phyloP scores from a whole-genome alignment of 768 basidiomycete genomes.

The Porphyrellus cyaneotinctus region DNA sequence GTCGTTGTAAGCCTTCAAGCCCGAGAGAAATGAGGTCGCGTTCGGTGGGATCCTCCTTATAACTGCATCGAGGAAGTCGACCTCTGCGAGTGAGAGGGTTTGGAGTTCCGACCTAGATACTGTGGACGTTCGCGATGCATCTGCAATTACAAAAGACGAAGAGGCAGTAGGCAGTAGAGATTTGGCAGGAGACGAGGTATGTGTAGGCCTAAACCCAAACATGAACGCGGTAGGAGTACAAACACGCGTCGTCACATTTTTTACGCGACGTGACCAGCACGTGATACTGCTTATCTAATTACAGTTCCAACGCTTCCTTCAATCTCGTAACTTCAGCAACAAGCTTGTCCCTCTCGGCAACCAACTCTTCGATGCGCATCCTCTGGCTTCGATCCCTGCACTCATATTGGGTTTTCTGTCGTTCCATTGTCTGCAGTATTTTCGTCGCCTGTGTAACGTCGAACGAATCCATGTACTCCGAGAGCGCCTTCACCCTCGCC shows the following conservation, averaged over 20 bases:
- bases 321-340: constrained; percentile 13
- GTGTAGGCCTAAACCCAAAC: constrained; percentile 45
- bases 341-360: constrained; percentile 16
- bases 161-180: constrained; percentile 19
- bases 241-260: constrained; percentile 14
- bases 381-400: constrained; percentile 23
- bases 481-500: constrained; percentile 20
- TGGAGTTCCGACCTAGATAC: constrained; percentile 47
- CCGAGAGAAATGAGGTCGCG: constrained; percentile 71
- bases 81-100: constrained; percentile 50
- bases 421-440: constrained; percentile 14
- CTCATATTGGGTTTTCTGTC: constrained; percentile 24
- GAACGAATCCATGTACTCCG: constrained; percentile 28
- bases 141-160: constrained; percentile 15
- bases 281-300: constrained; percentile 28
- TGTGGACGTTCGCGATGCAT: constrained; percentile 40
- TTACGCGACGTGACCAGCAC: constrained; percentile 27
- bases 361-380: constrained; percentile 18
- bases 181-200: constrained; percentile 45
- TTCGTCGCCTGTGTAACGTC: constrained; percentile 17
- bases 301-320: constrained; percentile 11
- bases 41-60: constrained; percentile 61
- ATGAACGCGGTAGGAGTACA: constrained; percentile 21
- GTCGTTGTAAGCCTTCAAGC: constrained; percentile 85
- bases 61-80: constrained; percentile 72